Base-by-base conservation (phyloP, 73 alveolate species). In the Halteria grandinella region DNA sequence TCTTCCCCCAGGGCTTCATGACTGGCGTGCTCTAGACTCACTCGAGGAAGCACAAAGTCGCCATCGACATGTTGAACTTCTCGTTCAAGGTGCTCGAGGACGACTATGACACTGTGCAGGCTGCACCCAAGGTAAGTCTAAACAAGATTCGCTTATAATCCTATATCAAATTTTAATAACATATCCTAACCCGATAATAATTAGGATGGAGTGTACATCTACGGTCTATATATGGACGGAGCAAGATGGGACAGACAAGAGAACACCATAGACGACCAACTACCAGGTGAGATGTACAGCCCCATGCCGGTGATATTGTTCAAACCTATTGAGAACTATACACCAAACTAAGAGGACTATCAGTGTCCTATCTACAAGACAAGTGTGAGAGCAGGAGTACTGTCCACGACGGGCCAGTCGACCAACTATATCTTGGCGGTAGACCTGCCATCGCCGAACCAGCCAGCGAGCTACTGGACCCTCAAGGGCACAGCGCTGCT, bases 401-500 rank as follows among this genome's bases (percentile, higher is more conserved):
- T 93, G 39, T 85, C 95, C 20, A 93, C 98, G 28, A 93, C 98
- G 6, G 98, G 98, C 24, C 97, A 93, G 57, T 91, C 97, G 18
- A 93, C 98, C 36, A 93, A 93, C 88, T 93, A 79, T 69, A 91
- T 93, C 34, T 72, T 90, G 88, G 92, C 96, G 44, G 95, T 95
- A 8, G 99, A 95, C 52, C 79, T 93, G 45, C 99, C 99, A 10
- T 48, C 99, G 11, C 85, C 86, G 32, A 92, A 95, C 69, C 43
- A 74, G 31, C 96, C 96, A 14, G n/a, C n/a, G n/a, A 80, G 76
- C 18, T 85, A 85, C 45, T 96, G 99, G 99, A 94, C 92, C 15
- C 81, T 94, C 69, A 96, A 96, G 59, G 99, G 99, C 14, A 95
- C 97, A n/a, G 99, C 99, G n/a, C 66, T 96, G 91, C 88, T 96